Percentiles rank a stretch among this genome's conserved stretches.
Evolutionary conservation across 2,329 filamentous ascomycete species (phyloP).

Genomic region (Cladosporium sp.): DNA sequence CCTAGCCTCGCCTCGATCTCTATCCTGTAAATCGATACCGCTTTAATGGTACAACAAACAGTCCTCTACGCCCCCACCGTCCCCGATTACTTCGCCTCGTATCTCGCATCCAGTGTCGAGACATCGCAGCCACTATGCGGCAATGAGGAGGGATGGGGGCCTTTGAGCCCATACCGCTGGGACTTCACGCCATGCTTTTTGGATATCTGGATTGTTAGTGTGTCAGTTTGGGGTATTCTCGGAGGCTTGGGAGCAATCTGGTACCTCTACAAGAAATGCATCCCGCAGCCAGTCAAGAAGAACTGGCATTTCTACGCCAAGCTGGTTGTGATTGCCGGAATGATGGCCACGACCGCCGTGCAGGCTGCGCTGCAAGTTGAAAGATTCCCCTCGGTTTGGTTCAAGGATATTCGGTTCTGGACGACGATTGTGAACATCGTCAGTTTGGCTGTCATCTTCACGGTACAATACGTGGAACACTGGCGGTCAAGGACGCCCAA

Average conservation of each 20-base stretch:
- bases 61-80: constrained; percentile 9
- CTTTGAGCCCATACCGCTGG: constrained; percentile 78
- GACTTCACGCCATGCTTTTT: constrained; percentile 98
- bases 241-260: constrained; percentile 73
- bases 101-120: constrained; percentile 24
- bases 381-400: constrained; percentile 66
- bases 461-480: constrained; percentile 83
- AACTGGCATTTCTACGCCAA: constrained; percentile 94
- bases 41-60: constrained; percentile 15
- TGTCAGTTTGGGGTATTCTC: constrained; percentile 73
- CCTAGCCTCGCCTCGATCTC: neutral
- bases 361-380: constrained; percentile 75
- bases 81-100: constrained; percentile 22
- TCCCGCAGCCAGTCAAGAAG: constrained; percentile 65
- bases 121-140: constrained; percentile 69
- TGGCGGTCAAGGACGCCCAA: constrained; percentile 78
- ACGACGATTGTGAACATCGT: constrained; percentile 67
- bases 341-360: constrained; percentile 64
- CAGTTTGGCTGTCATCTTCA: constrained; percentile 70
- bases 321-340: constrained; percentile 64
- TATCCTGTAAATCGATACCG: neutral
- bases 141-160: constrained; percentile 93
- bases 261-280: constrained; percentile 70
- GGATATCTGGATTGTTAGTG: constrained; percentile 78
- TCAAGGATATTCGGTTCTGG: constrained; percentile 80